A percentile compares a stretch with the other conserved stretches of the same genome.
phyloP scores from a whole-genome alignment of 495 filamentous ascomycete species.

The Viridothelium virens region DNA sequence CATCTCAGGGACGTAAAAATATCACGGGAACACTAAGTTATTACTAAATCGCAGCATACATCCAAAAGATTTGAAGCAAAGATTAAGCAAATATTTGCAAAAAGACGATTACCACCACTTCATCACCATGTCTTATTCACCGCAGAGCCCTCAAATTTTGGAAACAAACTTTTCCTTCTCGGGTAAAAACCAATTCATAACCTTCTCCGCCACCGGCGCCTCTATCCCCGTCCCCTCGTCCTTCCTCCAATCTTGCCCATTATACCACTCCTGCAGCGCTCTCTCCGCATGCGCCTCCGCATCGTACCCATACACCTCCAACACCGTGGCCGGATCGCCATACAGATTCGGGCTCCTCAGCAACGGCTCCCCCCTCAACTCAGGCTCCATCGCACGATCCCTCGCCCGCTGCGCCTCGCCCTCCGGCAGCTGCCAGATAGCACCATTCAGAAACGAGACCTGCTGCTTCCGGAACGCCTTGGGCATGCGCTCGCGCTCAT shows the following conservation, averaged over 20 bases:
- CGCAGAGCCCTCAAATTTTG: not conserved
- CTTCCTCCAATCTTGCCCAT: constrained; percentile 14
- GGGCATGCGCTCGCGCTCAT: constrained; percentile 25
- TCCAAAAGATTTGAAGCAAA: too few species aligned
- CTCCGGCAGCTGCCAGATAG: constrained; percentile 23
- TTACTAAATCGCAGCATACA: too few species aligned
- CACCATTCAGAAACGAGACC: constrained; percentile 29
- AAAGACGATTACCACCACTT: not conserved
- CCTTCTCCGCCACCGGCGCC: constrained; percentile 25
- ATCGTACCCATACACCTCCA: constrained; percentile 31
- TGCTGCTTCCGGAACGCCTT: constrained; percentile 27
- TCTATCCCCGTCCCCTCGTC: constrained; percentile 22
- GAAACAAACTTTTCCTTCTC: constrained; percentile 17
- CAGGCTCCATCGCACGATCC: constrained; percentile 20
- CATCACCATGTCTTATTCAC: not conserved
- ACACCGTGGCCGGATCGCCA: constrained; percentile 24
- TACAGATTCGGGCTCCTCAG: constrained; percentile 30
- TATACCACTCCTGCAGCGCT: constrained; percentile 22
- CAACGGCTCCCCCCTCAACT: constrained; percentile 33
- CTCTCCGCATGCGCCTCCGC: constrained; percentile 28
- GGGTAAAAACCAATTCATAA: constrained; percentile 32
- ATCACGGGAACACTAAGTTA: too few species aligned
- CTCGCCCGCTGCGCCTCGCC: constrained; percentile 22
- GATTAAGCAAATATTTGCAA: too few species aligned
- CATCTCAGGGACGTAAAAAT: too few species aligned